Conservation (phyloP, 331 rosid species). For the Spiraea crenata region DNA sequence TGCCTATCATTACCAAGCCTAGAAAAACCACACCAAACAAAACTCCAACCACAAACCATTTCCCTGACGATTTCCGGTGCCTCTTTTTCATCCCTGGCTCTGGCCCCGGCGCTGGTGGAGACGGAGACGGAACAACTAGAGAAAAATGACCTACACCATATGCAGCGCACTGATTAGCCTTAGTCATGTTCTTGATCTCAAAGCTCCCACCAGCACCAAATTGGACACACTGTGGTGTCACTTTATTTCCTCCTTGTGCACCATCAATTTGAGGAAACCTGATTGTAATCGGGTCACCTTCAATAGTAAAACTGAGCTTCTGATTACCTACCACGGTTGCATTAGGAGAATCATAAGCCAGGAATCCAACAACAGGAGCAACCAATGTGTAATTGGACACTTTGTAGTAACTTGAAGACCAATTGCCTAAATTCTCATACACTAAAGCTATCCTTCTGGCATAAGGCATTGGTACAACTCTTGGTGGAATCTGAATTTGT, state of each 20-base stretch:
- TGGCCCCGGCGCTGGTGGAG: not conserved
- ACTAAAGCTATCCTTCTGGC: slow-evolving; percentile 52
- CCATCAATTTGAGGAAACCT: slow-evolving; percentile 27
- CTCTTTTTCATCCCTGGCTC: slow-evolving; percentile 8
- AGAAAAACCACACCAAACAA: slow-evolving; percentile 37
- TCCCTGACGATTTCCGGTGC: slow-evolving; percentile 35
- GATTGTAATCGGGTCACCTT: slow-evolving; percentile 47
- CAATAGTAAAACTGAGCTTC: slow-evolving; percentile 34
- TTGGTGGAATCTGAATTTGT: slow-evolving; percentile 49
- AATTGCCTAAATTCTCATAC: slow-evolving; percentile 72
- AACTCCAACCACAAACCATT: slow-evolving; percentile 50
- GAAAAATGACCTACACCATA: slow-evolving; percentile 54
- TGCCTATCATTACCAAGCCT: slow-evolving; percentile 29
- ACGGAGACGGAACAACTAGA: slow-evolving; percentile 46
- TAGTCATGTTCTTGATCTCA: slow-evolving; percentile 47
- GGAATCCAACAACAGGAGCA: slow-evolving; percentile 71
- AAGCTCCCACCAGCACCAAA: slow-evolving; percentile 45
- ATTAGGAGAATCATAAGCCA: slow-evolving; percentile 48
- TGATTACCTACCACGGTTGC: slow-evolving; percentile 16
- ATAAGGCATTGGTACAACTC: slow-evolving; percentile 39
- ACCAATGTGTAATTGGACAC: slow-evolving; percentile 62
- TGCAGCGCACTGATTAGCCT: slow-evolving; percentile 39
- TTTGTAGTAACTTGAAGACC: slow-evolving; percentile 58
- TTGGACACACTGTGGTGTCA: slow-evolving; percentile 53
- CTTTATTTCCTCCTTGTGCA: slow-evolving; percentile 15